phyloP scores from a whole-genome alignment of 192 early-diverging fungal genomes.

The Coemansia sp. region DNA sequence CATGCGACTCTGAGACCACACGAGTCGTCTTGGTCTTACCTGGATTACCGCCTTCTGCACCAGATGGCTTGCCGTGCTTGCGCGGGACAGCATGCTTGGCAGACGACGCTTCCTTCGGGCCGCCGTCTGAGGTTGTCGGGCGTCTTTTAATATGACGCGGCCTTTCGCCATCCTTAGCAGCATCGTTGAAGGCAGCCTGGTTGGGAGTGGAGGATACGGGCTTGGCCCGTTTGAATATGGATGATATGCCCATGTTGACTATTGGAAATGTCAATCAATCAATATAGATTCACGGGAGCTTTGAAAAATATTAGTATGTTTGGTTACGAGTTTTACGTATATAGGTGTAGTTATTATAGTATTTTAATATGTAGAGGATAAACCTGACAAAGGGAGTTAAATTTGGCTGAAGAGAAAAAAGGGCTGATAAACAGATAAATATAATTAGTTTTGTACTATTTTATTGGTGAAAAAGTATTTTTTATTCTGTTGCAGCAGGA shows the following conservation, averaged over 20 bases:
- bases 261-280: neutral
- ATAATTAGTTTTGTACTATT: neutral
- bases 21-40: conserved; percentile 1
- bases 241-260: conserved; percentile 46
- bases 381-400: too few species aligned
- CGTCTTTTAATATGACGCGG: conserved; percentile 28
- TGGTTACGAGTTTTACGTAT: neutral
- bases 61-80: neutral
- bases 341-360: neutral
- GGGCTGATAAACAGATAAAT: too few species aligned
- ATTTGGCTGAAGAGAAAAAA: neutral
- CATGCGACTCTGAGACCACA: neutral
- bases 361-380: too few species aligned
- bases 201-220: conserved; percentile 7
- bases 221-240: conserved; percentile 53
- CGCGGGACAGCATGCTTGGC: neutral
- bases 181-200: neutral
- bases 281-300: neutral
- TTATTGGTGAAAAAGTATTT: neutral
- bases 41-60: too few species aligned
- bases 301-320: too few species aligned
- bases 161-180: conserved; percentile 11
- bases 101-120: conserved; percentile 1
- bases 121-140: conserved; percentile 18
- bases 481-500: neutral